Evolutionary conservation across 306 rosid genomes (phyloP), one percentile per base, ranked within the genome.

Genomic region (Sphenostylis stenocarpa): DNA sequence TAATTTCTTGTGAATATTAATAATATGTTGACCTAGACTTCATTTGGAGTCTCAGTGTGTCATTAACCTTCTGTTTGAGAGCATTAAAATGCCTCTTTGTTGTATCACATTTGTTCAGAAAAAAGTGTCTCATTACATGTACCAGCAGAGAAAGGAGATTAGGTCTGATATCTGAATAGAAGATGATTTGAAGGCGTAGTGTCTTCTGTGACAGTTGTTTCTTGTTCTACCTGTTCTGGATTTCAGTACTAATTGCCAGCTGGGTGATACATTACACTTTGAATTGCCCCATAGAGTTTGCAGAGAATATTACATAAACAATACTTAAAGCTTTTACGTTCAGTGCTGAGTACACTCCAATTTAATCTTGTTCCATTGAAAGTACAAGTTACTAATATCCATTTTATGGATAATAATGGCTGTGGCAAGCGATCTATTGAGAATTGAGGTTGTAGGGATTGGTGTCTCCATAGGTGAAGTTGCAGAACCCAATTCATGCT

Each of bases 171-270:
- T 21, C 9, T 20, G 7, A 52, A 6, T 70, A 20, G 34, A 72
- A 21, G 11, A 53, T 36, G 63, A 17, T 31, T 49, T 70, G 75
- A 28, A 67, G 73, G 12, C 16, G 1, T 47, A 10, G 9, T 49
- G n/a, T 11, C 70, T 64, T 31, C 14, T 4, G 43, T 31, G 3
- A 16, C 44, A 61, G n/a, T 34, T 20, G 34, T 6, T 39, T 21
- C 31, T 20, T 65, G 31, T 16, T 39, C 33, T 39, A 28, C 15
- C 61, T 48, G 24, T 29, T 6, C 47, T 28, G 15, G 15, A 9
- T 48, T 36, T 69, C 29, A 29, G 75, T 17, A 70, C 47, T 70
- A 29, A 70, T 49, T 49, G 31, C 62, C 62, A 70, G 62, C 44
- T 70, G 62, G 75, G 49, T n/a, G 31, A 48, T 68, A 67, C 14